A percentile compares a stretch with the other conserved stretches of the same genome.
Evolutionary conservation across 345 rosid species (phyloP).

Genomic region (Salix koriyanagi): DNA sequence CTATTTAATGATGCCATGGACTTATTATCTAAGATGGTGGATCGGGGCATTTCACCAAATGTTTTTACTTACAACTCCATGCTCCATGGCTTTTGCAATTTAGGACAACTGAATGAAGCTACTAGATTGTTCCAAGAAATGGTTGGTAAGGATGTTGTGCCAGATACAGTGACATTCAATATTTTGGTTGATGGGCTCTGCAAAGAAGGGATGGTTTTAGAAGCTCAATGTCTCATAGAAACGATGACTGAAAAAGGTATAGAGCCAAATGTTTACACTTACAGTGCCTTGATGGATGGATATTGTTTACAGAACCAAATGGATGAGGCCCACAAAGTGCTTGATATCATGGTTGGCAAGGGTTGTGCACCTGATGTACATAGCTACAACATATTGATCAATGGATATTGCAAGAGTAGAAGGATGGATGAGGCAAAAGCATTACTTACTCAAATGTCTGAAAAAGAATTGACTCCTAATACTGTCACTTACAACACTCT

Average conservation of each 20-base stretch:
- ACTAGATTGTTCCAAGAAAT: neutral
- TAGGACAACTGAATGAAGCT: neutral
- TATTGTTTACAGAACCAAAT: neutral
- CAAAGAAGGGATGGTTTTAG: neutral
- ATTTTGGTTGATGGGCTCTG: neutral
- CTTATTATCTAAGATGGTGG: neutral
- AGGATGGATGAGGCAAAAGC: neutral
- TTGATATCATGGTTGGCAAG: neutral
- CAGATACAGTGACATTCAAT: neutral
- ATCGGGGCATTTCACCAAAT: neutral
- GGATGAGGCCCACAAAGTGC: neutral
- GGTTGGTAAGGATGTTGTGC: neutral
- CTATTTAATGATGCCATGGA: neutral
- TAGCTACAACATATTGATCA: neutral
- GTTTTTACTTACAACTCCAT: neutral
- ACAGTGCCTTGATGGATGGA: neutral
- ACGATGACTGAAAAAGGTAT: neutral
- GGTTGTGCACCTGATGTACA: neutral
- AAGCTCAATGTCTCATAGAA: neutral
- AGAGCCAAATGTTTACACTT: neutral
- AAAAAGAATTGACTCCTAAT: neutral
- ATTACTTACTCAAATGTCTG: neutral
- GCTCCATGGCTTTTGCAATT: neutral
- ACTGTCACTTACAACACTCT: neutral
- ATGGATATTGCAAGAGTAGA: neutral